A percentile compares a stretch with the other conserved stretches of the same genome.
Evolutionary conservation across 169 alveolate species (phyloP).

Genomic region (Ichthyophthirius multifiliis): DNA sequence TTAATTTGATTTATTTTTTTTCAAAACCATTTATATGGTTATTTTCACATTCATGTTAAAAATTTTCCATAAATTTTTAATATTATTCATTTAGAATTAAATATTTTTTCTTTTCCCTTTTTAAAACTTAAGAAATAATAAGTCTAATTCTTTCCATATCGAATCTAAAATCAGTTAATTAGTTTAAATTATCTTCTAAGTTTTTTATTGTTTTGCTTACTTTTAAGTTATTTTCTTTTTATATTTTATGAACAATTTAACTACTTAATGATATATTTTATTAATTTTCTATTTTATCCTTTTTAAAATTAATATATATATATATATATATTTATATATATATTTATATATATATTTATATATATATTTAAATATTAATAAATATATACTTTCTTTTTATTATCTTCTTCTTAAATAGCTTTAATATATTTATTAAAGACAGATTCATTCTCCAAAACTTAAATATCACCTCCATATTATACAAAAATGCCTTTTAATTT

Average conservation of each 20-base stretch:
- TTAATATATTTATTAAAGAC: background rate
- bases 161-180: slow-evolving; percentile 16
- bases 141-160: slow-evolving; percentile 40
- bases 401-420: background rate
- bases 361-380: background rate
- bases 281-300: background rate
- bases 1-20: too few species aligned
- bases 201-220: background rate
- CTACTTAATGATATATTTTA: background rate
- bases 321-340: background rate
- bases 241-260: background rate
- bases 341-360: too few species aligned
- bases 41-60: too few species aligned
- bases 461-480: slow-evolving; percentile 31
- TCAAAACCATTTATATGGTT: too few species aligned
- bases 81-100: background rate
- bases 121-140: slow-evolving; percentile 21
- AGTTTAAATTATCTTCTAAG: slow-evolving; percentile 3
- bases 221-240: background rate
- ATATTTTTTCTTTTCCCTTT: slow-evolving; percentile 40
- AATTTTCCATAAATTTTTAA: background rate
- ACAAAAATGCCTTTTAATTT: slow-evolving; percentile 22
- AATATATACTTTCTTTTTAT: background rate
- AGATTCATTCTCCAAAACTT: background rate
- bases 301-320: background rate